These are phyloP conservation scores for Coleophoma cylindrospora DNA, from an alignment of 2,329 filamentous ascomycete genomes.

Conservation along the genomic window DNA sequence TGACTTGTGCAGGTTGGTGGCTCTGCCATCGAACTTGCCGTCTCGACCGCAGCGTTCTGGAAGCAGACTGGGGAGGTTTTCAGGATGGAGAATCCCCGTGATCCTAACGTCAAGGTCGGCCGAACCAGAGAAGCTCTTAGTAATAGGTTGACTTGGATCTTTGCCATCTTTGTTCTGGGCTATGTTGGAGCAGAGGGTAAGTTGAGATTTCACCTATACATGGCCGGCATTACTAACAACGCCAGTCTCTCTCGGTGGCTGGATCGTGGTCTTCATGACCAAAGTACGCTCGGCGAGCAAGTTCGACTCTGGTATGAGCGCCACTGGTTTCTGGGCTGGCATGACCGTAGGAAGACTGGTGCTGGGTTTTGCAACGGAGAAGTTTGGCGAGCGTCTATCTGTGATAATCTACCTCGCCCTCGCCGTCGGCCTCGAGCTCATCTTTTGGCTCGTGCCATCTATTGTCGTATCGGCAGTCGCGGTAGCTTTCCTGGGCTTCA, in stretches of 20 bases:
- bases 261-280: slow-evolving; percentile 88
- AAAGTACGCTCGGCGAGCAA: slow-evolving; percentile 61
- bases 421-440: slow-evolving; percentile 58
- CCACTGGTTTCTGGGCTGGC: slow-evolving; percentile 81
- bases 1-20: slow-evolving; percentile 38
- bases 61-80: slow-evolving; percentile 51
- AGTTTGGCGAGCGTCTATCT: slow-evolving; percentile 65
- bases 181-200: slow-evolving; percentile 69
- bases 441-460: slow-evolving; percentile 78
- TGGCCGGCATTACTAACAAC: slow-evolving; percentile 65
- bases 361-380: slow-evolving; percentile 71
- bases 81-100: slow-evolving; percentile 47
- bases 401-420: slow-evolving; percentile 59
- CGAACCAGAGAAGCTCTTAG: slow-evolving; percentile 26
- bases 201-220: slow-evolving; percentile 50
- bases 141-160: slow-evolving; percentile 64
- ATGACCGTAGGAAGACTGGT: slow-evolving; percentile 69
- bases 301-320: slow-evolving; percentile 70
- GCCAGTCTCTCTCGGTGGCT: slow-evolving; percentile 64
- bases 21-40: slow-evolving; percentile 48
- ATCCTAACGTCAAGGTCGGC: slow-evolving; percentile 10
- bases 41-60: slow-evolving; percentile 57
- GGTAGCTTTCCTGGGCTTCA: slow-evolving; percentile 70
- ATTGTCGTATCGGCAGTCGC: slow-evolving; percentile 71
- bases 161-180: slow-evolving; percentile 67